Evolutionary conservation across 148 eudicot genomes (phyloP), one percentile per base, ranked within the genome.

Genomic region (Selenicereus undatus): DNA sequence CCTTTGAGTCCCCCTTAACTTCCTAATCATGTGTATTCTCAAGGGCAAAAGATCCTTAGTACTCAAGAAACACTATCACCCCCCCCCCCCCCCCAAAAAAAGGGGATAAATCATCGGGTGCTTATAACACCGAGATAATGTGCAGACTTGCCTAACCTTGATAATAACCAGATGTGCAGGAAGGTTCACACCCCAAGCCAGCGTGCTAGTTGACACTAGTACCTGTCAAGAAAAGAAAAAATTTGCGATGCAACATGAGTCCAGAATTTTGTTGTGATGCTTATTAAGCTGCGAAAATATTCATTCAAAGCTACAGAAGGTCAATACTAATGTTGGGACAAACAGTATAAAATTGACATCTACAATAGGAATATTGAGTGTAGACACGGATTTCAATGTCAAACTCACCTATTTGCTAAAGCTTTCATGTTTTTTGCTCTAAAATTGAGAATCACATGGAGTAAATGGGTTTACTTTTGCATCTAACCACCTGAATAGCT

Each of bases 101-200:
- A 9, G 8, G 11, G 14, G 51, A n/a, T n/a, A 13, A 27, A 50
- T 16, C 35, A 51, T 27, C 17, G 27, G 36, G 4, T 36, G 32
- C 74, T 75, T 58, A 76, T 29, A 79, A 32, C 70, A 74, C 22
- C 36, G 39, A n/a, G 26, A 36, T 18, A 45, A 27, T 20, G 75
- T 29, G 52, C 24, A 65, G 48, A 82, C 72, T 70, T 81, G 22
- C 75, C 91, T 87, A 77, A 94, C 98, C 98, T 95, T 95, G 85
- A 96, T 92, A 76, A 96, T 89, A 81, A 96, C 99, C 86, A 96
- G 83, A 91, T 96, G 99, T 66, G 99, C 99, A 36, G 99, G 99
- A 92, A 96, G 99, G 82, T 96, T 96, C 71, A 96, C 99, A 79
- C 99, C 99, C 99, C 99, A 96, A 77, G 99, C 99, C 88, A 96